These are phyloP conservation scores for Fusarium dimerum DNA, from an alignment of 2,329 filamentous ascomycete species.

Conservation along the genomic window DNA sequence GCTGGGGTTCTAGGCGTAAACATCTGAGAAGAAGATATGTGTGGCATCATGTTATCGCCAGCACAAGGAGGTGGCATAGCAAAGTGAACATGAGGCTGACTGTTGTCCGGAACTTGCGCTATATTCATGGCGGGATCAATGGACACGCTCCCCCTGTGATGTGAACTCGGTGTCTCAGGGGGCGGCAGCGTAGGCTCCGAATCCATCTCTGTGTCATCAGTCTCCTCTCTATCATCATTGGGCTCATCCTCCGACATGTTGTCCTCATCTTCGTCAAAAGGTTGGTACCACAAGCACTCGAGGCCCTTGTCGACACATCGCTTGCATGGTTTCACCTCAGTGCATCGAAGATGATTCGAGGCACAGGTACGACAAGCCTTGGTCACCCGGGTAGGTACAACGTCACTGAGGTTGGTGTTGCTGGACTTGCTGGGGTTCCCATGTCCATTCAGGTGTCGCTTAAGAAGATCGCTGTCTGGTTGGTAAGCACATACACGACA, in stretches of 20 bases:
- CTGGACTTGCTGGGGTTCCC: constrained; percentile 1
- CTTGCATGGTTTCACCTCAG: constrained; percentile 33
- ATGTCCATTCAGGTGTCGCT: constrained; percentile 20
- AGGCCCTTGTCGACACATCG: constrained; percentile 30
- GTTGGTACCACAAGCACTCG: constrained; percentile 27
- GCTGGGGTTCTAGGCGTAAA: too few species aligned
- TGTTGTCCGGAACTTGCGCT: too few species aligned
- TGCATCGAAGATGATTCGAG: constrained; percentile 32
- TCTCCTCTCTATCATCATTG: constrained; percentile 6
- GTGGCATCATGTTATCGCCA: too few species aligned
- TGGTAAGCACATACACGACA: not conserved
- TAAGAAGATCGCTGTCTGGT: constrained; percentile 23
- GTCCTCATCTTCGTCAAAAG: constrained; percentile 8
- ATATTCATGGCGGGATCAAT: too few species aligned
- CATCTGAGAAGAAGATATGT: too few species aligned
- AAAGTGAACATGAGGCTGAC: too few species aligned
- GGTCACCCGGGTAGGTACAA: constrained; percentile 24
- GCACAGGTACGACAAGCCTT: constrained; percentile 32
- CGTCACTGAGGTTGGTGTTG: not conserved
- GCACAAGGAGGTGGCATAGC: too few species aligned
- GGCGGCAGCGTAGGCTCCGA: constrained; percentile 2
- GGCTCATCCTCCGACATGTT: constrained; percentile 3
- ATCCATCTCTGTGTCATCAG: not conserved
- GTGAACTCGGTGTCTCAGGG: too few species aligned
- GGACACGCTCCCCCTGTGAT: too few species aligned